Evolutionary conservation across 805 yeast genomes (phyloP).

Genomic region (Limtongozyma cylindracea): DNA sequence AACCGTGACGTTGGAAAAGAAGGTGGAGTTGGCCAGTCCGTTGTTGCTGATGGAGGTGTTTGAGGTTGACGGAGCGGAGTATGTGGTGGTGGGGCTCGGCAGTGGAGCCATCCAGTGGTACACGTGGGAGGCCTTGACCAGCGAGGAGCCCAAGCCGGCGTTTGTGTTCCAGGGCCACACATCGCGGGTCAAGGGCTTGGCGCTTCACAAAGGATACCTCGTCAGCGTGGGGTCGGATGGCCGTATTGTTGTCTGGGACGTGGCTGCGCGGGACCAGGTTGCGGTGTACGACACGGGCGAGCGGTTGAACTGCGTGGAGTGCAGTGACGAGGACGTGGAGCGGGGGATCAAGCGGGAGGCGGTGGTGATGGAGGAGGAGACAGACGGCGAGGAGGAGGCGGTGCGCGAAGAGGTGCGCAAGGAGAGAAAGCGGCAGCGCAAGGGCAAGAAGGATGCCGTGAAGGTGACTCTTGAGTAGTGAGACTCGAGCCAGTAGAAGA

Average conservation of each 20-base stretch:
- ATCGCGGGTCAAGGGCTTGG: constrained; percentile 61
- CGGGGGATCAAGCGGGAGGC: constrained; percentile 33
- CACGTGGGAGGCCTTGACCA: constrained; percentile 8
- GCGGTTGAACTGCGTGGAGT: constrained; percentile 64
- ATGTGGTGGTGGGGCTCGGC: constrained; percentile 39
- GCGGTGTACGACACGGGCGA: constrained; percentile 86
- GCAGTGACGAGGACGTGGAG: constrained; percentile 59
- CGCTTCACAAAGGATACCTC: constrained; percentile 22
- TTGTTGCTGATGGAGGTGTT: constrained; percentile 44
- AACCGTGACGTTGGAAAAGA: too few relatives aligned
- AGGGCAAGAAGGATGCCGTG: too few relatives aligned
- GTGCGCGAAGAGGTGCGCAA: constrained; percentile 20
- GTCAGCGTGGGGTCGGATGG: constrained; percentile 87
- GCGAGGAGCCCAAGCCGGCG: constrained; percentile 14
- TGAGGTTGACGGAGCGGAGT: constrained; percentile 20
- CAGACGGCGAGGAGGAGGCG: constrained; percentile 28
- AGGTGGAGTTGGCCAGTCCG: constrained; percentile 23
- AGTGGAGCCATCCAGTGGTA: constrained; percentile 48
- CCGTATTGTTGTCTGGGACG: constrained; percentile 75
- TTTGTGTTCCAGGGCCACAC: constrained; percentile 61
- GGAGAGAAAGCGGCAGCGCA: constrained; percentile 7
- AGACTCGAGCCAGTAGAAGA: too few relatives aligned
- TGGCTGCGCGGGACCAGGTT: constrained; percentile 35
- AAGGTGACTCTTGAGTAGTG: too few relatives aligned
- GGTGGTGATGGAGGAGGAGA: constrained; percentile 53